These are phyloP conservation scores for Lipomyces chichibuensis DNA, from an alignment of 805 yeast genomes.

Conservation along the genomic window DNA sequence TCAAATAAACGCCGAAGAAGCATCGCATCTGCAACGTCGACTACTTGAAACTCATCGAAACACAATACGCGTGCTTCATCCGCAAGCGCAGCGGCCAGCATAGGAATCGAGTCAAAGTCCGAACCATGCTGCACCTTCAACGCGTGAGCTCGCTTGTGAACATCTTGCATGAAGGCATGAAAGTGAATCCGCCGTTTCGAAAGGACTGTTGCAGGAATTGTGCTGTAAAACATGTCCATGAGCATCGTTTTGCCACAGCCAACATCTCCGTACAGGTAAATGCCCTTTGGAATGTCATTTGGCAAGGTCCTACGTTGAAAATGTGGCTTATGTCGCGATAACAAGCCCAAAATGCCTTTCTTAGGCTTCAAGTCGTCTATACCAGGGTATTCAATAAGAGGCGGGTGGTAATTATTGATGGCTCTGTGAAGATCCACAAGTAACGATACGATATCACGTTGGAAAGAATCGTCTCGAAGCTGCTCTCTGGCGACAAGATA, in stretches of 20 bases:
- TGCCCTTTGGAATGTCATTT: slow-evolving; percentile 63
- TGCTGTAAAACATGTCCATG: slow-evolving; percentile 90
- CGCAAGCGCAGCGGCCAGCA: slow-evolving; percentile 81
- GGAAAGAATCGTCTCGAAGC: slow-evolving; percentile 72
- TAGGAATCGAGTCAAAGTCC: slow-evolving; percentile 81
- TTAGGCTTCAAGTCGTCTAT: slow-evolving; percentile 57
- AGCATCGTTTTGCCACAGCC: slow-evolving; percentile 99
- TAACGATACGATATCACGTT: slow-evolving; percentile 68
- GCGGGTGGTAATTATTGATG: slow-evolving; percentile 63
- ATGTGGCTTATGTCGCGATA: slow-evolving; percentile 19
- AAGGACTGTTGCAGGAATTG: slow-evolving; percentile 70
- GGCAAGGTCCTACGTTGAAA: slow-evolving; percentile 5
- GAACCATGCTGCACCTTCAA: slow-evolving; percentile 66
- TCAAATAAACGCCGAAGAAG: slow-evolving; percentile 76
- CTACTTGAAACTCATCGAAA: slow-evolving; percentile 96
- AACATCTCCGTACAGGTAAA: slow-evolving; percentile 93
- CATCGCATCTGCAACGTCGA: slow-evolving; percentile 99
- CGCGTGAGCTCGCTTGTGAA: slow-evolving; percentile 85
- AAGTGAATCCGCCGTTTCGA: slow-evolving; percentile 85
- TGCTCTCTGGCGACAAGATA: slow-evolving; percentile 39
- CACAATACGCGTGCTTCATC: slow-evolving; percentile 76
- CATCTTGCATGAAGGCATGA: slow-evolving; percentile 94
- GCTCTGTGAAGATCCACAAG: slow-evolving; percentile 62
- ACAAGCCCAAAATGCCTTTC: slow-evolving; percentile 43
- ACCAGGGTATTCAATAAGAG: slow-evolving; percentile 57